Evolutionary conservation across 2,329 filamentous ascomycete species (phyloP).

Genomic region (Diplodia mutila): DNA sequence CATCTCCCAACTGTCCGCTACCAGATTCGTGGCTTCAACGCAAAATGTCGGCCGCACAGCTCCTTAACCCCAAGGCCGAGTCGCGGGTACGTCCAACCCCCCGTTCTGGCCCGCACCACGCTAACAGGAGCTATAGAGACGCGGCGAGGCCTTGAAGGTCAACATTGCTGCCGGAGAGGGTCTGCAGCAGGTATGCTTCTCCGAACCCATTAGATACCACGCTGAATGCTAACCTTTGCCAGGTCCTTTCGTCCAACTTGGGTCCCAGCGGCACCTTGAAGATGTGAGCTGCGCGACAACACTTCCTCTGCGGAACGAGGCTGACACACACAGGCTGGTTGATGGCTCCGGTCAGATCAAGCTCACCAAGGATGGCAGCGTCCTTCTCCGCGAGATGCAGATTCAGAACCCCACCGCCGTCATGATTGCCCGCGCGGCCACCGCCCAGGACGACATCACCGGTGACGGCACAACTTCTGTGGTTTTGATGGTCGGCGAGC

Average conservation of each 20-base stretch:
- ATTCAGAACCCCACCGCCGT: constrained; percentile 98
- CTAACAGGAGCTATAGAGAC: constrained; percentile 67
- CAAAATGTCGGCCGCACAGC: constrained; percentile 91
- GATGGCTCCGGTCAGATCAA: constrained; percentile 79
- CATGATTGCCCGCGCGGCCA: constrained; percentile 80
- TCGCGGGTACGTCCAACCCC: constrained; percentile 71
- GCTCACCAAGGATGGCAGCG: constrained; percentile 97
- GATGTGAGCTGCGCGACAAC: constrained; percentile 72
- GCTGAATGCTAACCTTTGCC: constrained; percentile 51
- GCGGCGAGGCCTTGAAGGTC: constrained; percentile 93
- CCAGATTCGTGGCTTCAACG: neutral
- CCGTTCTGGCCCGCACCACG: constrained; percentile 33
- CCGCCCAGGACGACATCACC: constrained; percentile 97
- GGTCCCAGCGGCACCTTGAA: constrained; percentile 94
- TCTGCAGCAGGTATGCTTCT: constrained; percentile 56
- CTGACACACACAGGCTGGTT: constrained; percentile 56
- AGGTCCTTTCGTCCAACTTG: constrained; percentile 96
- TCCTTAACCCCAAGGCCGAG: constrained; percentile 98
- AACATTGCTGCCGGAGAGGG: constrained; percentile 98
- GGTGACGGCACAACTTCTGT: constrained; percentile 98
- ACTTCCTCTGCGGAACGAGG: constrained; percentile 27
- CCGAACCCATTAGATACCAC: rapidly evolving
- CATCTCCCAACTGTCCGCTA: neutral
- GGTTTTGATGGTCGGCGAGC: constrained; percentile 91
- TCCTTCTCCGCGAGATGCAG: constrained; percentile 77